phyloP scores from a whole-genome alignment of 805 yeast species.

The Cyberlindnera saturnus region DNA sequence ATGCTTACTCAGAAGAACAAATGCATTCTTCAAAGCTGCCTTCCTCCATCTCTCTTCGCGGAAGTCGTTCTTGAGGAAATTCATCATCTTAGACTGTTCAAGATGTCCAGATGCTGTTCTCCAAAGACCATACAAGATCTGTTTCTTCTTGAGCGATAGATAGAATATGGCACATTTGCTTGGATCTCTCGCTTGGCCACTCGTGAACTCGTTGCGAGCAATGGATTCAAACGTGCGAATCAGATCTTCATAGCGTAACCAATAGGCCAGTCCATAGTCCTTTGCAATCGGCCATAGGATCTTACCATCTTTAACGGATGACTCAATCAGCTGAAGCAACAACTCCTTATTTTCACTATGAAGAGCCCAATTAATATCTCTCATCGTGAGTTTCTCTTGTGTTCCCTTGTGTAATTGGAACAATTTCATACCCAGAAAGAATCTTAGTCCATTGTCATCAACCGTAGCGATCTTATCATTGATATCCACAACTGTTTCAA shows the following conservation, averaged over 20 bases:
- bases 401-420: conserved; percentile 47
- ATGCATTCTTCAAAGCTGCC: conserved; percentile 91
- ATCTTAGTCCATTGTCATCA: conserved; percentile 58
- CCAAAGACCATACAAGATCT: conserved; percentile 78
- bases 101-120: conserved; percentile 65
- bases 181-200: conserved; percentile 59
- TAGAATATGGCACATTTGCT: conserved; percentile 67
- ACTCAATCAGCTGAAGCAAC: conserved; percentile 43
- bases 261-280: conserved; percentile 61
- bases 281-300: conserved; percentile 57
- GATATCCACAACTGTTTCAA: conserved; percentile 57
- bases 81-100: conserved; percentile 78
- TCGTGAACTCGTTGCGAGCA: conserved; percentile 67
- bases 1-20: conserved; percentile 83
- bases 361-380: conserved; percentile 85
- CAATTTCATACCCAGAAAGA: conserved; percentile 63
- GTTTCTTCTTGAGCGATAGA: conserved; percentile 72
- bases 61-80: conserved; percentile 74
- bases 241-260: conserved; percentile 51
- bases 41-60: conserved; percentile 69
- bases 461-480: conserved; percentile 31
- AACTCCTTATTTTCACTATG: conserved; percentile 76
- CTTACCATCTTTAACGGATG: conserved; percentile 32
- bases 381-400: conserved; percentile 55
- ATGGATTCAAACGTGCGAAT: conserved; percentile 53